Conservation (phyloP, 2,329 filamentous ascomycete genomes). For the Hypoxylon sp. region DNA sequence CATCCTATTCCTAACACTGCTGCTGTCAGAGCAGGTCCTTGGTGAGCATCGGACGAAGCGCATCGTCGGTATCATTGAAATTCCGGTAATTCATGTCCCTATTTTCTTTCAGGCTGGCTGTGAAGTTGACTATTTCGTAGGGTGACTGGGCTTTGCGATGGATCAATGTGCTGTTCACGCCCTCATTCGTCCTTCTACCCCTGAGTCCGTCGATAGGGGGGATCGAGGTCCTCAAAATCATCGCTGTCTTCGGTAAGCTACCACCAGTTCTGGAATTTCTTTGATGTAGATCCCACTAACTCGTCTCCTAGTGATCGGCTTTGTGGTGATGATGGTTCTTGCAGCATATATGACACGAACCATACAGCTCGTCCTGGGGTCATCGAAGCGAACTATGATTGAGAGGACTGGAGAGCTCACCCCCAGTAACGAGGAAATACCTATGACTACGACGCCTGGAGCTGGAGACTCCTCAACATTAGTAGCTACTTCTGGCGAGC, state of each 20-base stretch:
- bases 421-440: slow-evolving; percentile 63
- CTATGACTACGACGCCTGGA: slow-evolving; percentile 54
- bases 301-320: slow-evolving; percentile 64
- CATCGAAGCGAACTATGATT: slow-evolving; percentile 66
- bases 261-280: not conserved
- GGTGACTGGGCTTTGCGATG: slow-evolving; percentile 70
- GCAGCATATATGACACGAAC: slow-evolving; percentile 69
- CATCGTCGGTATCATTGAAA: slow-evolving; percentile 65
- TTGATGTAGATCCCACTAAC: not conserved
- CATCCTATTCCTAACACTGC: slow-evolving; percentile 65
- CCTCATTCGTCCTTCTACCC: slow-evolving; percentile 71
- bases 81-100: slow-evolving; percentile 61
- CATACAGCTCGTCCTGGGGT: slow-evolving; percentile 66
- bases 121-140: slow-evolving; percentile 54
- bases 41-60: slow-evolving; percentile 64
- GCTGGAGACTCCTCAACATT: slow-evolving; percentile 45
- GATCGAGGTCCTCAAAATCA: slow-evolving; percentile 70
- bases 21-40: slow-evolving; percentile 63
- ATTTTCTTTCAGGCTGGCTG: not conserved
- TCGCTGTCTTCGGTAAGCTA: slow-evolving; percentile 68
- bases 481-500: slow-evolving; percentile 42
- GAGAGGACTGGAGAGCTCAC: slow-evolving; percentile 68
- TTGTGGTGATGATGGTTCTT: slow-evolving; percentile 65
- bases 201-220: slow-evolving; percentile 68
- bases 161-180: slow-evolving; percentile 72